Conservation (phyloP, 2,329 filamentous ascomycete genomes). For the Botrytis hyacinthi region DNA sequence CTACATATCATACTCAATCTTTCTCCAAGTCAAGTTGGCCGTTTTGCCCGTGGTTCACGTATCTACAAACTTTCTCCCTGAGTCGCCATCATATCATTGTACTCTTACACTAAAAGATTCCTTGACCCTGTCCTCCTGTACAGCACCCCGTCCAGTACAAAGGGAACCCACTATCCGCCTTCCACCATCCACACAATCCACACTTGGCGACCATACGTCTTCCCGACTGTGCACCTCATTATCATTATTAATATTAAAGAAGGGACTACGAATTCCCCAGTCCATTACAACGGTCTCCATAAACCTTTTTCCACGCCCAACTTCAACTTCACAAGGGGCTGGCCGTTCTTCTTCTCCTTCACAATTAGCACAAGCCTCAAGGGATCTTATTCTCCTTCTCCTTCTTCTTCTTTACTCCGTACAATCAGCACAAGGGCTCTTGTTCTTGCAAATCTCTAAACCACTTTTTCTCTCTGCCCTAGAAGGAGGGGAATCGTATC, state of each 20-base stretch:
- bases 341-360: neutral
- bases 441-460: neutral
- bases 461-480: neutral
- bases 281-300: neutral
- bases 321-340: neutral
- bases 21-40: neutral
- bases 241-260: neutral
- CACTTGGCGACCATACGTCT: constrained; percentile 12
- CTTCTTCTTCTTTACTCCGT: neutral
- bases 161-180: constrained; percentile 15
- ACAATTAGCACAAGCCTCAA: neutral
- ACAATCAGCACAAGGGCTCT: neutral
- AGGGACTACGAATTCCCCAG: constrained; percentile 8
- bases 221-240: constrained; percentile 7
- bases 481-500: neutral
- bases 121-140: constrained; percentile 10
- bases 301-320: neutral
- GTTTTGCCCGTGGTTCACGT: neutral
- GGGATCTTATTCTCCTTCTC: neutral
- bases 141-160: neutral
- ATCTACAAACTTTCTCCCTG: neutral
- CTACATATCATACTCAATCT: neutral
- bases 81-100: constrained; percentile 3
- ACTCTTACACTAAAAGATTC: neutral
- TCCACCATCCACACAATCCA: neutral